A percentile compares a stretch with the other conserved stretches of the same genome.
Conservation (phyloP, 176 grass and related monocot genomes). For the Neostapfia colusana region DNA sequence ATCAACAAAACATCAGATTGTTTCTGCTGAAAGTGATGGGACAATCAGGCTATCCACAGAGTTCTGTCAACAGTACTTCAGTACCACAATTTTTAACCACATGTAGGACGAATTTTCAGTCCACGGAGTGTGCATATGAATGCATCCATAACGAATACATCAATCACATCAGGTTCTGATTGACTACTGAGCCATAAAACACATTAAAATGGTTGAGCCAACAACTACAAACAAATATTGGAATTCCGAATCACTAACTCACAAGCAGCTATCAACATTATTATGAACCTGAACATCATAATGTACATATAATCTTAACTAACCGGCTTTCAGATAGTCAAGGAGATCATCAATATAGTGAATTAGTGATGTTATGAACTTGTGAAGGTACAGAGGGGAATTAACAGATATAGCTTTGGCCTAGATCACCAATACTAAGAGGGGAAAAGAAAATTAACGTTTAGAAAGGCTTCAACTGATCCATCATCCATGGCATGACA, state of each 20-base stretch:
- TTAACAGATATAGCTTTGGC: slow-evolving; percentile 34
- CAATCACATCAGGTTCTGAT: not conserved
- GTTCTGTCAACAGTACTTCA: not conserved
- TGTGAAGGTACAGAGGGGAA: slow-evolving; percentile 32
- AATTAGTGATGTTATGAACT: slow-evolving; percentile 26
- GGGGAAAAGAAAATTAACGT: slow-evolving; percentile 20
- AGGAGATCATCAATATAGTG: slow-evolving; percentile 44
- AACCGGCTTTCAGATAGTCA: slow-evolving; percentile 45
- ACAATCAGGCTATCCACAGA: not conserved
- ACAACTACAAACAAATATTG: slow-evolving; percentile 9
- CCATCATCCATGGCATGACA: slow-evolving; percentile 33
- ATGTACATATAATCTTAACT: slow-evolving; percentile 40
- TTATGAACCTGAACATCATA: slow-evolving; percentile 25
- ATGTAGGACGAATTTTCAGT: not conserved
- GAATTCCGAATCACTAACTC: slow-evolving; percentile 10
- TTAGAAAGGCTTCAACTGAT: slow-evolving; percentile 29
- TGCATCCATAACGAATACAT: slow-evolving; percentile 2
- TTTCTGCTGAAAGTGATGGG: not conserved
- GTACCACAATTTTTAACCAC: not conserved
- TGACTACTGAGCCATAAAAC: not conserved
- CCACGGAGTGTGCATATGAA: not conserved
- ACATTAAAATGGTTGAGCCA: slow-evolving; percentile 9
- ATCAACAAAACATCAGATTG: not conserved
- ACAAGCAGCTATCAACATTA: slow-evolving; percentile 28
- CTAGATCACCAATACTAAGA: slow-evolving; percentile 39